phyloP scores from a whole-genome alignment of 495 filamentous ascomycete genomes.

The Lasiosphaeria ovina region DNA sequence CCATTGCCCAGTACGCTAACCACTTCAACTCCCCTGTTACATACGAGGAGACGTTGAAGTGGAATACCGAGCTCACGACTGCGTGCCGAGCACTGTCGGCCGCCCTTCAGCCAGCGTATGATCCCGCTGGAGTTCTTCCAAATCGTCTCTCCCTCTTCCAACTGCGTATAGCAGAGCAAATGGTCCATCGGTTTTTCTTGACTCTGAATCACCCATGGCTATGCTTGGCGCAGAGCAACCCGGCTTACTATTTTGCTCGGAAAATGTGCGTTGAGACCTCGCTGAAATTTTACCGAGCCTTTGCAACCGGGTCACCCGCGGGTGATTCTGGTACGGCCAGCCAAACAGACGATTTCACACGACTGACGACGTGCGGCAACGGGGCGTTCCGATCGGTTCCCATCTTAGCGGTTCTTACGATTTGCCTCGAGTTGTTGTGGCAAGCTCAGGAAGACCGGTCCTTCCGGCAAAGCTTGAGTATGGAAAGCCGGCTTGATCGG shows the following conservation, averaged over 20 bases:
- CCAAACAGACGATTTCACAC: slow-evolving; percentile 38
- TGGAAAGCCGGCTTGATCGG: slow-evolving; percentile 24
- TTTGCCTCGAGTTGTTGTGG: slow-evolving; percentile 50
- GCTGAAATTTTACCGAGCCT: slow-evolving; percentile 40
- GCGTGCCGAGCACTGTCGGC: slow-evolving; percentile 32
- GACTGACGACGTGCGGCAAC: slow-evolving; percentile 43
- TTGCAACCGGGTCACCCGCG: slow-evolving; percentile 23
- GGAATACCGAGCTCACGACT: slow-evolving; percentile 36
- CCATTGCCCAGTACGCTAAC: slow-evolving; percentile 38
- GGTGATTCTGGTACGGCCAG: slow-evolving; percentile 20
- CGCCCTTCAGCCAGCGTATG: slow-evolving; percentile 33
- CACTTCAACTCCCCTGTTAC: slow-evolving; percentile 30
- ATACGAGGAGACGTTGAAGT: slow-evolving; percentile 38
- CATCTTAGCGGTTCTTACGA: slow-evolving; percentile 43
- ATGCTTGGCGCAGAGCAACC: slow-evolving; percentile 32
- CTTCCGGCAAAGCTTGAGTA: slow-evolving; percentile 38
- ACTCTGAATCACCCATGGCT: slow-evolving; percentile 46
- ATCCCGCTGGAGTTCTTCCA: slow-evolving; percentile 33
- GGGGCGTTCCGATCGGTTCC: slow-evolving; percentile 48
- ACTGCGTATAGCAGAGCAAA: slow-evolving; percentile 37
- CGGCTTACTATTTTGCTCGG: slow-evolving; percentile 45
- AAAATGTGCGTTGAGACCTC: slow-evolving; percentile 46
- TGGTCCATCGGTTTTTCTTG: slow-evolving; percentile 55
- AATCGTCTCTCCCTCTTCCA: slow-evolving; percentile 37
- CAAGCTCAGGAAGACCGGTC: slow-evolving; percentile 51